phyloP scores from a whole-genome alignment of 1,284 basidiomycete species.

The Ganoderma resinaceum region DNA sequence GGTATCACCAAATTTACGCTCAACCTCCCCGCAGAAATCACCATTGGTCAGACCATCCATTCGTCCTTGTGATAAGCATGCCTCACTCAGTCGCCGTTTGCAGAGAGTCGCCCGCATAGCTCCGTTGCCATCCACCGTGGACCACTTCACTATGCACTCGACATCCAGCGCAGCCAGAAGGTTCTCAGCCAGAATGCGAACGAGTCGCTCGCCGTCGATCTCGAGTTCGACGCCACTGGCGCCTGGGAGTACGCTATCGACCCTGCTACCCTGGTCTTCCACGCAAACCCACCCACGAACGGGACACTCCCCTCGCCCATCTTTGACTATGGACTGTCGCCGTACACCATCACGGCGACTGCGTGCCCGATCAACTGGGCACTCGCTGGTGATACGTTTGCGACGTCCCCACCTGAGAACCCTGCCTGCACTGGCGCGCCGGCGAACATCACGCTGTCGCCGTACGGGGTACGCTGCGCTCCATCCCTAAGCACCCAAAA shows the following conservation, averaged over 20 bases:
- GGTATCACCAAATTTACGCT: background rate
- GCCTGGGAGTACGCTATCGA: constrained; percentile 65
- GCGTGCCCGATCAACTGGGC: constrained; percentile 59
- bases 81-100: background rate
- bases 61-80: background rate
- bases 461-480: constrained; percentile 53
- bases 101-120: background rate
- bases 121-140: constrained; percentile 61
- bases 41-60: background rate
- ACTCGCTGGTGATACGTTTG: constrained; percentile 55
- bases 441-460: constrained; percentile 54
- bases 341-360: constrained; percentile 53
- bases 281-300: constrained; percentile 42
- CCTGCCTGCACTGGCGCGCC: constrained; percentile 50
- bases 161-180: constrained; percentile 49
- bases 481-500: background rate
- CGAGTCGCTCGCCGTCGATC: constrained; percentile 54
- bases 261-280: constrained; percentile 54
- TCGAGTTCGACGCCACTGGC: constrained; percentile 54
- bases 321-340: constrained; percentile 58
- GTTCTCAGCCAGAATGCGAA: constrained; percentile 50
- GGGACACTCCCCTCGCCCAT: constrained; percentile 54
- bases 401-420: constrained; percentile 52
- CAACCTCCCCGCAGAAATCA: background rate
- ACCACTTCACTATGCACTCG: constrained; percentile 61